Evolutionary conservation across 2,329 filamentous ascomycete genomes (phyloP).

Genomic region (Diaporthe ampelina): DNA sequence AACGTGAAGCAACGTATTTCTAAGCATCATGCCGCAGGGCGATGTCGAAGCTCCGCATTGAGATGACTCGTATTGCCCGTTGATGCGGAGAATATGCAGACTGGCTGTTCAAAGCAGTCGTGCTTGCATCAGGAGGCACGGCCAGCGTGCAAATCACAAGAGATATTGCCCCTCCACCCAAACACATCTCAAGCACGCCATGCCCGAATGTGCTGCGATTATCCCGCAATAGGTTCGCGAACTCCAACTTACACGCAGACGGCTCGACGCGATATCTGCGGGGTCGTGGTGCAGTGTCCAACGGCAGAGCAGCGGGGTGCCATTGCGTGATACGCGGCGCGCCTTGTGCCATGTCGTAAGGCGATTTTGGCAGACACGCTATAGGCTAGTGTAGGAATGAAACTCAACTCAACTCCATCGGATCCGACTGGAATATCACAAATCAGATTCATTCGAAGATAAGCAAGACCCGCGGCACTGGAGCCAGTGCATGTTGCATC

Average conservation of each 20-base stretch:
- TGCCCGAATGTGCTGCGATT: conserved; percentile 31
- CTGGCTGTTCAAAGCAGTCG: conserved; percentile 22
- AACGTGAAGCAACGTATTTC: conserved; percentile 37
- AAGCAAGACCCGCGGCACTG: not conserved
- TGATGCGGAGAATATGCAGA: conserved; percentile 32
- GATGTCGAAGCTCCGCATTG: conserved; percentile 33
- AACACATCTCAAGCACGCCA: conserved; percentile 37
- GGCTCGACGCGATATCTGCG: conserved; percentile 38
- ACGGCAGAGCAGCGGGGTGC: conserved; percentile 18
- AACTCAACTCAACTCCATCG: conserved; percentile 4
- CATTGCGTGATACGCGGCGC: conserved; percentile 40
- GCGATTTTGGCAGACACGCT: conserved; percentile 24
- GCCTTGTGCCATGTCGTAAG: conserved; percentile 39
- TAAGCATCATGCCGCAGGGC: conserved; percentile 31
- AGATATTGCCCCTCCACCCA: conserved; percentile 28
- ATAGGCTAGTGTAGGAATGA: not conserved
- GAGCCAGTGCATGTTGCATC: not conserved
- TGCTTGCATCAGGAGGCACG: conserved; percentile 16
- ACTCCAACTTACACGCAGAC: conserved; percentile 10
- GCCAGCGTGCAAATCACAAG: conserved; percentile 36
- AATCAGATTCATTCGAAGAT: conserved; percentile 32
- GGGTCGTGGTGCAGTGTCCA: conserved; percentile 16
- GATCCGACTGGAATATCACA: conserved; percentile 9
- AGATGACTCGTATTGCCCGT: not conserved
- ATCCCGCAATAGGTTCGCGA: conserved; percentile 12